Percentiles rank a stretch among this genome's conserved stretches.
Evolutionary conservation across 2,329 filamentous ascomycete genomes (phyloP).

Genomic region (Xylariaceae sp.): DNA sequence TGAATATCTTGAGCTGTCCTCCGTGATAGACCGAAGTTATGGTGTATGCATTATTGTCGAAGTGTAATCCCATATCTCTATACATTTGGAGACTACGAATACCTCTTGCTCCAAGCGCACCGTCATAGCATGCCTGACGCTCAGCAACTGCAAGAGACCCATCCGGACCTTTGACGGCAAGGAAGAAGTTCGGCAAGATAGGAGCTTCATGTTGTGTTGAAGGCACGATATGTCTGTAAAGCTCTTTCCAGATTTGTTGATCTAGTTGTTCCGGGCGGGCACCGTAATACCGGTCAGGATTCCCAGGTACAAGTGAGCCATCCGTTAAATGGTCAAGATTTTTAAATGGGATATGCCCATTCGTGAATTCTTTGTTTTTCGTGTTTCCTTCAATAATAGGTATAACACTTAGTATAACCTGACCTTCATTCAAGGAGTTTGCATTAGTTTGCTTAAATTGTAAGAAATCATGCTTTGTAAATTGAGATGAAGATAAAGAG

Average conservation of each 20-base stretch:
- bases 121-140: constrained; percentile 3
- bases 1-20: background rate
- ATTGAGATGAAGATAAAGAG: background rate
- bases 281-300: constrained; percentile 1
- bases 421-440: background rate
- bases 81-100: constrained; percentile 8
- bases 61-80: background rate
- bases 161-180: background rate
- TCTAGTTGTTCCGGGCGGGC: background rate
- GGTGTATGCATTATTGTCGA: constrained; percentile 4
- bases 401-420: background rate
- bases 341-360: background rate
- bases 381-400: background rate
- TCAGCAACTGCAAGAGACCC: background rate
- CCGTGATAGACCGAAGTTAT: constrained; percentile 1
- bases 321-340: constrained; percentile 1
- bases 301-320: background rate
- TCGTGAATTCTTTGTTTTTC: background rate
- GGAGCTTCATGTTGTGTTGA: background rate
- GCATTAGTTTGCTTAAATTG: background rate
- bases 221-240: background rate
- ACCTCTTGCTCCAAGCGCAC: constrained; percentile 1
- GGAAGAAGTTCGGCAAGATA: constrained; percentile 3
- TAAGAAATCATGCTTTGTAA: background rate
- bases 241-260: background rate